Conservation (phyloP, 192 early-diverging fungal genomes). For the Dissophora globulifera region DNA sequence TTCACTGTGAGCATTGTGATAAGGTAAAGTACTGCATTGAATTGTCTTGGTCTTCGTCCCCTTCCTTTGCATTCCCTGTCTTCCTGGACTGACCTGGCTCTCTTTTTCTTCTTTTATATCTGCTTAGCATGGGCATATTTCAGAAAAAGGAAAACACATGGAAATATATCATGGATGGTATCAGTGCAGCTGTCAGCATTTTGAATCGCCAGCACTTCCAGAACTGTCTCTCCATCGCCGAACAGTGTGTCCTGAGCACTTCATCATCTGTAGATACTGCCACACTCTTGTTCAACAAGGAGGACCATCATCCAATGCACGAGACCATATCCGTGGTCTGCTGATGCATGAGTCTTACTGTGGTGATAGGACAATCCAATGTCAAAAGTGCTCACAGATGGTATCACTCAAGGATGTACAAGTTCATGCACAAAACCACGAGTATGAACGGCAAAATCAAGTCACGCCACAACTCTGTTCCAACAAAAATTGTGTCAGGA, state of each 20-base stretch:
- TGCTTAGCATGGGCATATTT: constrained; percentile 53
- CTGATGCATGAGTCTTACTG: constrained; percentile 85
- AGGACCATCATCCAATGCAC: constrained; percentile 53
- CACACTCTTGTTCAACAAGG: constrained; percentile 78
- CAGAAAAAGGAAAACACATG: constrained; percentile 74
- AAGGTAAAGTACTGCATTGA: too few species aligned
- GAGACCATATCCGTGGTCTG: constrained; percentile 74
- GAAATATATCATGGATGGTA: constrained; percentile 67
- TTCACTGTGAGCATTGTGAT: constrained; percentile 85
- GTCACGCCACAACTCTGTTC: constrained; percentile 68
- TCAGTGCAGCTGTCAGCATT: constrained; percentile 69
- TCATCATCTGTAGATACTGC: constrained; percentile 89
- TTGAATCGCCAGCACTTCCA: constrained; percentile 44
- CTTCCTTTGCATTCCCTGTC: too few species aligned
- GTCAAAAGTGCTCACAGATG: constrained; percentile 76
- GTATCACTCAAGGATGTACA: constrained; percentile 85
- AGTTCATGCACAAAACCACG: constrained; percentile 78
- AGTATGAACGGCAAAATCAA: constrained; percentile 68
- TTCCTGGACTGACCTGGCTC: too few species aligned
- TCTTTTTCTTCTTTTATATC: neutral
- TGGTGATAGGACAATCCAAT: constrained; percentile 84
- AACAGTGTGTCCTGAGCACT: constrained; percentile 71
- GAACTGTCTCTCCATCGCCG: constrained; percentile 75
- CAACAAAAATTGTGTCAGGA: constrained; percentile 79
- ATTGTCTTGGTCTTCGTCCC: too few species aligned